Evolutionary conservation across 208 protist species (phyloP), one percentile per base, ranked within the genome.

Genomic region (Vickermania spadyakhi): DNA sequence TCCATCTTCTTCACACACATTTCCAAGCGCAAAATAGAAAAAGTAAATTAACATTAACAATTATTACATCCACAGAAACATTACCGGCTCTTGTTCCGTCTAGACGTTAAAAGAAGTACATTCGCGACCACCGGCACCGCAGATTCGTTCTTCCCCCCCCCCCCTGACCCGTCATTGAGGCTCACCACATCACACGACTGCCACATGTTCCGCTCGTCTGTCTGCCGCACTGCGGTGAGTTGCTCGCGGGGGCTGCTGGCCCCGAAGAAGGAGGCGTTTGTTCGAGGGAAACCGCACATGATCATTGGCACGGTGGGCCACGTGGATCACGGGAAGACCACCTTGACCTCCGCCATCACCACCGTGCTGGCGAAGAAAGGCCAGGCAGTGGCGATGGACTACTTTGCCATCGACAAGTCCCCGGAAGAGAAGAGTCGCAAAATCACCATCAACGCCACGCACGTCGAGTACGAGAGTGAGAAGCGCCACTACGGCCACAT

Each of bases 261-360:
- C 30, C 65, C 36, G 36, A 45, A 45, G 36, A 55, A 96, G 74
- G 89, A 95, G 66, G 83, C 75, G n/a, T 98, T 96, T 64, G 68
- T 93, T 5, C 93, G 96, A 42, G 77, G 42, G 22, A 99, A 99
- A 81, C 97, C 97, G 27, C 98, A 99, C 68, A 68, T 98, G 26
- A 99, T 98, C 72, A 98, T 99, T 67, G 97, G 97, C 62, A 99
- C 98, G 18, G 99, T 99, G 73, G 98, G 98, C 31, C 98, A 99
- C 79, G 98, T 99, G 57, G 98, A 99, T 81, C 97, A 99, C 80
- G 98, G 98, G 60, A 99, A 99, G 84, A 99, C 98, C 3, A 99
- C 97, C 11, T 86, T 99, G 4, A 99, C 98, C 3, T 98, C 97
- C 1, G 97, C 98, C 52, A 99, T 99, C 74, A 99, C 97, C 21